Conservation (phyloP, 306 rosid species). For the Oemleria cerasiformis region DNA sequence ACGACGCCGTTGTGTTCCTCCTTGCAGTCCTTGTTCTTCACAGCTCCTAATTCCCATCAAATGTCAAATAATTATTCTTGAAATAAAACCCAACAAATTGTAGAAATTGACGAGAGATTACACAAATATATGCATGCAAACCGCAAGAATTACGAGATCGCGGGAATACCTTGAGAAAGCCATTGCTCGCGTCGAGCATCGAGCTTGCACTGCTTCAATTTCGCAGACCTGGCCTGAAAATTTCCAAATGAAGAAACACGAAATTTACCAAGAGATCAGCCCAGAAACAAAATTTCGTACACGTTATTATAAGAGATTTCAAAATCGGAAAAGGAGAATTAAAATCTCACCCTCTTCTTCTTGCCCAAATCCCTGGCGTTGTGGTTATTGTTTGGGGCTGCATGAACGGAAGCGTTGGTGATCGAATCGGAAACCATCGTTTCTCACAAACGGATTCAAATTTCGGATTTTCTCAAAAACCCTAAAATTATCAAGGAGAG, state of each 20-base stretch:
- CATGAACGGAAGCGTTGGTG: conserved; percentile 59
- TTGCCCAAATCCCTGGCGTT: conserved; percentile 68
- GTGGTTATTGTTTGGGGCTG: conserved; percentile 36
- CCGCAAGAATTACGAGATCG: conserved; percentile 3
- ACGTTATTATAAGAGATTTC: not conserved
- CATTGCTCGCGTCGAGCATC: conserved; percentile 99
- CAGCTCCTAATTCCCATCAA: conserved; percentile 49
- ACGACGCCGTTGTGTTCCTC: conserved; percentile 39
- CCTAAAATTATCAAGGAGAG: conserved; percentile 38
- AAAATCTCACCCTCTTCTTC: conserved; percentile 79
- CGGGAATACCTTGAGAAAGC: conserved; percentile 76
- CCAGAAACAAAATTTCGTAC: not conserved
- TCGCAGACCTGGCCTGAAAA: conserved; percentile 85
- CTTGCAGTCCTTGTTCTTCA: conserved; percentile 60
- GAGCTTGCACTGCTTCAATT: conserved; percentile 95
- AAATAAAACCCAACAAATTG: not conserved
- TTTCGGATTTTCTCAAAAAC: conserved; percentile 42
- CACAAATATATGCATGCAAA: not conserved
- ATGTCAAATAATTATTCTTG: conserved; percentile 16
- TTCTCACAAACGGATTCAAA: conserved; percentile 34
- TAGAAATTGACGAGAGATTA: not conserved
- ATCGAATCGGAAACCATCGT: conserved; percentile 82
- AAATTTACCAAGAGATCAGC: not conserved
- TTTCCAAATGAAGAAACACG: not conserved
- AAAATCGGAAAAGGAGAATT: not conserved